A percentile compares a stretch with the other conserved stretches of the same genome.
Evolutionary conservation across 495 filamentous ascomycete genomes (phyloP).

Genomic region (Xylaria acuta): DNA sequence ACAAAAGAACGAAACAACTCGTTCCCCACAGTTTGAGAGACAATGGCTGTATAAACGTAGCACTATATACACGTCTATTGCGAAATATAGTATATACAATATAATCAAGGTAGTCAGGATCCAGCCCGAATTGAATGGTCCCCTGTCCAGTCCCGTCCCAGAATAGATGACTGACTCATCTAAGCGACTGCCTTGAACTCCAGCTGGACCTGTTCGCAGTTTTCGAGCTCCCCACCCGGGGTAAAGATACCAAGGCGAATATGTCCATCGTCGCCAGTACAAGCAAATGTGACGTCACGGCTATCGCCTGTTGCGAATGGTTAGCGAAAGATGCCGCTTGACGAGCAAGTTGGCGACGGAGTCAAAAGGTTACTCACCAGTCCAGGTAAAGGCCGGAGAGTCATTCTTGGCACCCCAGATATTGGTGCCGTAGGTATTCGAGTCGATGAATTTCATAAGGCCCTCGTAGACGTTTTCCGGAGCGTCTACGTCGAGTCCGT

Average conservation of each 20-base stretch:
- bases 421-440: background rate
- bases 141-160: background rate
- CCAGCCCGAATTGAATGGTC: background rate
- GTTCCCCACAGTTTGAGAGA: background rate
- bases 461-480: background rate
- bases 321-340: background rate
- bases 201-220: slow-evolving; percentile 7
- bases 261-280: background rate
- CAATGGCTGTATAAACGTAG: background rate
- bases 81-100: background rate
- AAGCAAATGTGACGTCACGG: background rate
- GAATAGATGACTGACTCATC: background rate
- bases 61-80: background rate
- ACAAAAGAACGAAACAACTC: background rate
- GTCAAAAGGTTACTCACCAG: background rate
- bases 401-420: background rate
- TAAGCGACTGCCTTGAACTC: background rate
- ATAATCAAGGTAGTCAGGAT: background rate
- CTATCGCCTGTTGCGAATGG: background rate
- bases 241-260: background rate
- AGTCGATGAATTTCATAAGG: background rate
- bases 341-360: background rate
- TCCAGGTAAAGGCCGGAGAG: background rate
- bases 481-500: background rate
- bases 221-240: background rate